Evolutionary conservation across 2,329 filamentous ascomycete species (phyloP).

Genomic region (Cyphellophora europaea): DNA sequence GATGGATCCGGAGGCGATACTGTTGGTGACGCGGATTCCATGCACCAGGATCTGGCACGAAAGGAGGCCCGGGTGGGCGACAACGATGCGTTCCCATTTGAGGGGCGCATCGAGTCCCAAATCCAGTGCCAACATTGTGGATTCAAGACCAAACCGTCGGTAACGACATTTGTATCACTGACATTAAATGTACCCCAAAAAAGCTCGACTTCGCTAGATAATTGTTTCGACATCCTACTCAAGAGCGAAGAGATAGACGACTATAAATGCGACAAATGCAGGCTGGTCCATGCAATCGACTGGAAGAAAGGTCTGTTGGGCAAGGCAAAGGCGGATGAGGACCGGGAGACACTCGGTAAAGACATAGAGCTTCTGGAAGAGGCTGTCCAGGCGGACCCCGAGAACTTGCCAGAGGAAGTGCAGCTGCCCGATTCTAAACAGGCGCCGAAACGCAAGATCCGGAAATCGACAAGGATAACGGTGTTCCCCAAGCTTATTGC

Average conservation of each 20-base stretch:
- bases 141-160: conserved; percentile 76
- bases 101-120: conserved; percentile 87
- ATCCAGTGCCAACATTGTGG: conserved; percentile 85
- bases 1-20: conserved; percentile 23
- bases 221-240: conserved; percentile 87
- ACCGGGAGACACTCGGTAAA: conserved; percentile 42
- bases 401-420: conserved; percentile 63
- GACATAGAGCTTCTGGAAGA: conserved; percentile 57
- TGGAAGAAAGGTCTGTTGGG: conserved; percentile 52
- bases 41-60: conserved; percentile 24
- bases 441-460: conserved; percentile 74
- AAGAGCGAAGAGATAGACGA: conserved; percentile 96
- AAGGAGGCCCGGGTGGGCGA: conserved; percentile 25
- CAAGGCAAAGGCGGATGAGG: conserved; percentile 43
- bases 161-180: conserved; percentile 81
- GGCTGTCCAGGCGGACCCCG: conserved; percentile 72
- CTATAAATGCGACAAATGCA: conserved; percentile 89
- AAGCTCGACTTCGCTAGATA: conserved; percentile 68
- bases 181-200: conserved; percentile 85
- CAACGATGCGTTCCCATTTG: conserved; percentile 75
- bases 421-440: conserved; percentile 62
- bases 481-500: conserved; percentile 82
- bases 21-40: conserved; percentile 26
- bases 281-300: conserved; percentile 68
- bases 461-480: conserved; percentile 78